Evolutionary conservation across 805 yeast species (phyloP), one percentile per base, ranked within the genome.

Genomic region (Ascoidea rubescens): DNA sequence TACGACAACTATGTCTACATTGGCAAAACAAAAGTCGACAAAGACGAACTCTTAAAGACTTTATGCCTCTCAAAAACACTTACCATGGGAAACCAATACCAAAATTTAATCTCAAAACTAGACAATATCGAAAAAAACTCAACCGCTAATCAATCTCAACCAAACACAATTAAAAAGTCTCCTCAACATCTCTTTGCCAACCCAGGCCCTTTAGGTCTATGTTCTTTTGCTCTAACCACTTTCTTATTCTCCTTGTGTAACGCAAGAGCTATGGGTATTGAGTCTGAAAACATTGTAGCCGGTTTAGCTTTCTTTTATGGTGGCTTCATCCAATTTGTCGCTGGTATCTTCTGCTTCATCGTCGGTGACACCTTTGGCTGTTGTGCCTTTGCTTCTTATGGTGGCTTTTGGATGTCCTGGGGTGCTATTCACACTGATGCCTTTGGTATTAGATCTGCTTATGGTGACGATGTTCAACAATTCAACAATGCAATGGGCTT

Each of bases 111-210:
- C 28, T 21, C 28, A 21, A 21, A 21, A 21, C 28, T 21, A 21
- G 96, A 96, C 81, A 74, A 84, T 17, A 68, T 85, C 62, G 80
- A 81, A 58, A 87, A 93, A 31, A 91, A 87, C 71, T 48, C 71
- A 52, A 65, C 78, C 32, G 72, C 75, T 16, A 21, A 21, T 21
- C 3, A 21, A 21, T 21, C 28, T 21, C 28, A 21, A 21, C 28
- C 28, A 21, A 21, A 21, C 28, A 21, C 28, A 21, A 21, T 21
- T 21, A 21, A 21, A 21, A 21, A 21, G 3, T 21, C 28, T 21
- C 28, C 28, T 21, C 28, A 21, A 21, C 28, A 21, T 21, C 28
- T 21, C 28, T 21, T 21, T 21, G 90, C 83, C 53, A 84, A 84
- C 60, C 90, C 91, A 31, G 85, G 84, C 48, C 90, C 90, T 28